These are phyloP conservation scores for Colletotrichum sp. DNA, from an alignment of 2,329 filamentous ascomycete species.

Conservation along the genomic window DNA sequence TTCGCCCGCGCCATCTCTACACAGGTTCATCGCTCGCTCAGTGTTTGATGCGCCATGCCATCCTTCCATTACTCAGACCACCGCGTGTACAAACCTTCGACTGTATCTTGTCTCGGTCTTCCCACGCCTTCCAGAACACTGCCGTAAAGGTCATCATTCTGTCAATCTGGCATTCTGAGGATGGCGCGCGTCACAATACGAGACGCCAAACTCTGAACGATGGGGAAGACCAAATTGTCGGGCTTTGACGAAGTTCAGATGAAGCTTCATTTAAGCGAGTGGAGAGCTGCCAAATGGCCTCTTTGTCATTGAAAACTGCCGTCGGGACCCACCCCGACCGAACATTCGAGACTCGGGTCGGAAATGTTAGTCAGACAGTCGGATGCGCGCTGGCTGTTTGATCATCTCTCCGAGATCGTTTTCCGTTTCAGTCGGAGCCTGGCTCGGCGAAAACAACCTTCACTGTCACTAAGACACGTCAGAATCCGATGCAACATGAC, in stretches of 20 bases:
- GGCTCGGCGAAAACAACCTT: neutral
- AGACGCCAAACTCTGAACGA: neutral
- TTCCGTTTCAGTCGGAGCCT: neutral
- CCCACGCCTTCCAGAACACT: neutral
- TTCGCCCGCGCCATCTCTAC: neutral
- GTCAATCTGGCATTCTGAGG: neutral
- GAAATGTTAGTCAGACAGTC: neutral
- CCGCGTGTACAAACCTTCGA: neutral
- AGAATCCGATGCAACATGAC: neutral
- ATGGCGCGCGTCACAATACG: neutral
- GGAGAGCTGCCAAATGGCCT: neutral
- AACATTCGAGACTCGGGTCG: neutral
- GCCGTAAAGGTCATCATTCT: neutral
- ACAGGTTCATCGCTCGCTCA: neutral
- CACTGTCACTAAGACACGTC: neutral
- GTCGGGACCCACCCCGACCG: neutral
- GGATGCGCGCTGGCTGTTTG: neutral
- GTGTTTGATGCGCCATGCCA: neutral
- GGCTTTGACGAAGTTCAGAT: neutral
- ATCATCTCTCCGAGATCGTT: neutral
- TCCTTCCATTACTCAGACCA: neutral
- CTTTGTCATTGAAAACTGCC: neutral
- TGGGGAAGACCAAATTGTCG: neutral
- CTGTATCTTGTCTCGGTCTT: neutral
- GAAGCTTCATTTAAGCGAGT: neutral